Evolutionary conservation across 139 green algal species (phyloP), one percentile per base, ranked within the genome.

Genomic region (Eudorina sp.): DNA sequence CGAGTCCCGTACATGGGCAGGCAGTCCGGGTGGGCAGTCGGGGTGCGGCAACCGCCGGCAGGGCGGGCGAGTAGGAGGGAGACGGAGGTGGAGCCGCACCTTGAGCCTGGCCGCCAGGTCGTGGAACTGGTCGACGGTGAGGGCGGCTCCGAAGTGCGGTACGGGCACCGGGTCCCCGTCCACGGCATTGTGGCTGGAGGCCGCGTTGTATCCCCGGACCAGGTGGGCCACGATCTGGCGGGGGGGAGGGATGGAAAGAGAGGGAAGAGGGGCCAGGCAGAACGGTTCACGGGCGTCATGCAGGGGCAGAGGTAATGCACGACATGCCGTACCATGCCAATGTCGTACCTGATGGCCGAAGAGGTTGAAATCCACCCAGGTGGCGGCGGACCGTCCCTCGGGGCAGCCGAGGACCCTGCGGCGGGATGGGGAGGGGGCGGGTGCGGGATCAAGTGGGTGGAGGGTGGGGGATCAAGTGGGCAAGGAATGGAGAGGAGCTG

Each of bases 101-200:
- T 48, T 46, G 4, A 46, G 36, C 46, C 6, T 75, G 4, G 36
- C 69, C 21, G 96, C 94, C 41, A 98, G 93, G 6, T 41, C 45
- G 55, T 98, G 92, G 79, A 99, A 99, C 43, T 96, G 58, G 3
- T 94, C 62, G 53, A 95, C 51, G 14, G 60, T 84, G 51, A 98
- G 87, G 7, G 91, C 95, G 0, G 94, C 76, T 0, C 96, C 96
- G 90, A 98, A 98, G 91, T 98, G 96, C 0, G 96, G 97, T 36
- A 99, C 96, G 0, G 97, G 97, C 45, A 99, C 97, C 0, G 96
- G 77, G 83, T 98, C 96, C 0, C 95, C 95, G 60, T 98, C 96
- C 14, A 97, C 95, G 19, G 64, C 64, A 78, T 95, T 96, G 84
- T 68, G 43, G 46, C 8, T 74, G 14, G 86, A 34, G 0, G 81